Percentiles rank a stretch among this genome's conserved stretches.
Conservation (phyloP, 2,329 filamentous ascomycete species). For the Cryphonectria carpinicola region DNA sequence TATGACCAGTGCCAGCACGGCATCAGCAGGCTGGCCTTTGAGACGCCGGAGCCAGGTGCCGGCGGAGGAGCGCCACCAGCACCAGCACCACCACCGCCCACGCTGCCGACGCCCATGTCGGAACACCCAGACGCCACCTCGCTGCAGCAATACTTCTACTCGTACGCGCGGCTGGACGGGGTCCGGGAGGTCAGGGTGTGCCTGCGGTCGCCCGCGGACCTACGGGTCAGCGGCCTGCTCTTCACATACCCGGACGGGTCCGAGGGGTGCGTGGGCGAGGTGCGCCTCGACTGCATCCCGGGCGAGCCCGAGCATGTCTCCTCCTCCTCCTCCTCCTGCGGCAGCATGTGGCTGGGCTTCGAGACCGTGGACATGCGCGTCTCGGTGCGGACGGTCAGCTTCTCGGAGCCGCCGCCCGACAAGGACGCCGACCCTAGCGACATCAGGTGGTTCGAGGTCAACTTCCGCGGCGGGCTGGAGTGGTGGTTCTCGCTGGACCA, state of each 20-base stretch:
- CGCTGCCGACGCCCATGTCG: not conserved
- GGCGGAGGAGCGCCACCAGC: too few relatives aligned
- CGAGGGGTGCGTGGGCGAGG: not conserved
- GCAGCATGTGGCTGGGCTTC: not conserved
- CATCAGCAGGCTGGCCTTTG: not conserved
- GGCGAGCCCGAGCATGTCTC: not conserved
- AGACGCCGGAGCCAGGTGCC: not conserved
- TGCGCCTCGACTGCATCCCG: not conserved
- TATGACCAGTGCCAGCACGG: not conserved
- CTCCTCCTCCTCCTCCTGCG: too few relatives aligned
- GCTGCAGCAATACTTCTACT: not conserved
- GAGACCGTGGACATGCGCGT: too few relatives aligned
- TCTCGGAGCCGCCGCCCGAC: not conserved
- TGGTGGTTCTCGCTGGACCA: not conserved
- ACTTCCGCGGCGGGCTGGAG: not conserved
- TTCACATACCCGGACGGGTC: not conserved
- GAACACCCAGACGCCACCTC: not conserved
- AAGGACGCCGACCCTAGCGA: not conserved
- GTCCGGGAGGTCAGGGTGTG: not conserved
- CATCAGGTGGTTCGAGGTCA: not conserved
- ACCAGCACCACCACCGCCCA: not conserved
- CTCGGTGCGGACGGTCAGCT: not conserved
- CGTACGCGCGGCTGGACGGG: not conserved
- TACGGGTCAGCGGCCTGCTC: not conserved
- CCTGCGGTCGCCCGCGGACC: not conserved